Evolutionary conservation across 805 yeast genomes (phyloP).

Genomic region (Brettanomyces custersianus): DNA sequence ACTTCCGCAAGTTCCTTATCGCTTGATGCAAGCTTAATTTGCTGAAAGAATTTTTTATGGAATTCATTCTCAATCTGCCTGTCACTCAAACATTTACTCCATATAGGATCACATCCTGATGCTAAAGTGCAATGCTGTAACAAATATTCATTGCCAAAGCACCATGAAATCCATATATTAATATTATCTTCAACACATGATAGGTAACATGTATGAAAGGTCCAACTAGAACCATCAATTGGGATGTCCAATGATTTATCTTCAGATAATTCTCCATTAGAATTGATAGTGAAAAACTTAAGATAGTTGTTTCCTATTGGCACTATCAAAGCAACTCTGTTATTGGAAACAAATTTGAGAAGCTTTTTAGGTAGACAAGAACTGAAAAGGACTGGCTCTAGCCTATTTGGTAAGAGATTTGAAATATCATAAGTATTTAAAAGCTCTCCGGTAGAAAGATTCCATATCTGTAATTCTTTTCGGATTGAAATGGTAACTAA

Average conservation of each 20-base stretch:
- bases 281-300: conserved; percentile 15
- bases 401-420: conserved; percentile 14
- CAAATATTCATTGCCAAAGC: conserved; percentile 12
- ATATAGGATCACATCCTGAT: conserved; percentile 5
- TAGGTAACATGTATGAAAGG: conserved; percentile 16
- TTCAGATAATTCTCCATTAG: conserved; percentile 6
- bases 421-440: conserved; percentile 16
- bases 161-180: conserved; percentile 19
- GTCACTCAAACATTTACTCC: conserved; percentile 10
- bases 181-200: conserved; percentile 3
- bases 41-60: conserved; percentile 7
- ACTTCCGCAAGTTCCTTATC: conserved; percentile 23
- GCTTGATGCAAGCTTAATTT: conserved; percentile 5
- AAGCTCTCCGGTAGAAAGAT: conserved; percentile 27
- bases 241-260: conserved; percentile 11
- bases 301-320: conserved; percentile 18
- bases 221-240: conserved; percentile 14
- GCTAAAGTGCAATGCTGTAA: conserved; percentile 14
- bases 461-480: conserved; percentile 53
- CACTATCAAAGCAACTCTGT: conserved; percentile 15
- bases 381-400: conserved; percentile 13
- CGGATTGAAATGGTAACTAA: conserved; percentile 42
- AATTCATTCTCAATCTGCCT: conserved; percentile 4
- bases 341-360: conserved; percentile 7
- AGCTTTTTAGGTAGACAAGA: conserved; percentile 13